Evolutionary conservation across 2,329 filamentous ascomycete species (phyloP), one percentile per base, ranked within the genome.

Genomic region (Canariomyces notabilis): DNA sequence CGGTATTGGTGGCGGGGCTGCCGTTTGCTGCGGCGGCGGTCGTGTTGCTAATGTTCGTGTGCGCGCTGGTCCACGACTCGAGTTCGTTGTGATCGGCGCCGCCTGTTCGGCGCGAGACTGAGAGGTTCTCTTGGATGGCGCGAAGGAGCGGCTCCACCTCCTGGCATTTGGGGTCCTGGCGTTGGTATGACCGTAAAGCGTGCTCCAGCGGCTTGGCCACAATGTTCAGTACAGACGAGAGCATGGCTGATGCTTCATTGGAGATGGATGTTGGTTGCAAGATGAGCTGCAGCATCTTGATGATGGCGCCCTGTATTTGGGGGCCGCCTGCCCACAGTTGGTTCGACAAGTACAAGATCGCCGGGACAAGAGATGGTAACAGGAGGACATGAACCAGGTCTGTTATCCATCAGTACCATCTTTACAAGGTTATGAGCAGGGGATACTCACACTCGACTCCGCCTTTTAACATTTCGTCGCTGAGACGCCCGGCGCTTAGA

Each of bases 381-480:
- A 93, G 67, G 53, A 90, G 90, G 0, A 87, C 86, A 54, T 90
- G 86, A 3, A 89, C 80, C 9, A 93, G 72, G 59, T 89, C 81
- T 85, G 3, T 4, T 5, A 33, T 2, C n/a, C n/a, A 45, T 62
- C 44, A 62, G 56, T 12, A 21, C 26, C 1, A 6, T 4, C 5
- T 12, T 8, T 49, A 43, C 20, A 41, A 32, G 37, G 38, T n/a
- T 39, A 21, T 15, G 42, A n/a, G 20, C 11, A 22, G 9, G 34
- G 55, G 32, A 54, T 6, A 68, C 80, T 71, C 59, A 85, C 82
- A 89, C 66, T 91, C 87, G 6, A 93, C 69, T 1, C 87, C 88
- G 11, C 80, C 78, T 61, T 85, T 88, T 0, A 93, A 73, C 29
- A 75, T 79, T 32, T 89, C 83, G 36, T 88, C 78, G 1, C 76